Evolutionary conservation across 2,329 filamentous ascomycete genomes (phyloP), one percentile per base, ranked within the genome.

Genomic region (Aspergillus sp.): DNA sequence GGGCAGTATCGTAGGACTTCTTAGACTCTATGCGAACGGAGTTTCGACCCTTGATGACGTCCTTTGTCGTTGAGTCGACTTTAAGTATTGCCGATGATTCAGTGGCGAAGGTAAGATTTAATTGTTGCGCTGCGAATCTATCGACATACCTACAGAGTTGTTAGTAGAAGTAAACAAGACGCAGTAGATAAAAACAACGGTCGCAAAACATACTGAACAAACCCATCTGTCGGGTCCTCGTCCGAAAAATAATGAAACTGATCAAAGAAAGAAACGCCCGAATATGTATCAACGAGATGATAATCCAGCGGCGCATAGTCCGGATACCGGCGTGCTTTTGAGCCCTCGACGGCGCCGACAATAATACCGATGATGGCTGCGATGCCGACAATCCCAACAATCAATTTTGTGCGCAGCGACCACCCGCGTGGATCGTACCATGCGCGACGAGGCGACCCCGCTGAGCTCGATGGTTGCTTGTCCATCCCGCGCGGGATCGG

Each of bases 11-110:
- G 71, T 87, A 89, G 45, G 81, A 81, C 45, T 71, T 76, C 66
- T 84, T 86, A 37, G 86, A 88, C 59, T 84, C 79, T 56, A 88
- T 75, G 14, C 86, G 84, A 14, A 88, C 85, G 0, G 85, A 87
- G 72, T 84, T 84, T 21, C 86, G 84, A 49, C 86, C 86, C 0
- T 79, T 84, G 3, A 80, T 80, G 17, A 84, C 81, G 61, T 85
- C 81, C 8, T 79, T 79, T 15, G 86, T 82, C 2, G 78, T 79
- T 11, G 84, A 86, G 68, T 89, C 86, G 50, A 89, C 86, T 44
- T 75, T 78, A 31, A 90, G 69, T 17, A 89, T 65, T 9, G 85
- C 86, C 0, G 82, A 78, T 40, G 74, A 72, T 1, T 76, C 65
- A 1, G 81, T 80, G 6, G 85, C 83, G 64, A 84, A 84, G 0